Conservation (phyloP, 148 eudicot species). For the Vaccinium corymbosum region DNA sequence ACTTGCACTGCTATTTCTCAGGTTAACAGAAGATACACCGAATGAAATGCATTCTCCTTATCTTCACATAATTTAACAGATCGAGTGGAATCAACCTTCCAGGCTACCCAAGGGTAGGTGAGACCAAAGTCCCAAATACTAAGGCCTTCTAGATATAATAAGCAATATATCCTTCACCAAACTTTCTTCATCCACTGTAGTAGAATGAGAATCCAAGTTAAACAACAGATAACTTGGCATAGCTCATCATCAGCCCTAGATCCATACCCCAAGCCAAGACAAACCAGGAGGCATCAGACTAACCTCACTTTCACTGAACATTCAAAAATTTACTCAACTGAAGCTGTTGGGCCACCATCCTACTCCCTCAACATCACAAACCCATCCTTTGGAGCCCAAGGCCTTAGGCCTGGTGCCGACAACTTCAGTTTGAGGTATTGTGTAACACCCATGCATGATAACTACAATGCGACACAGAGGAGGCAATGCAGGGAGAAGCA, state of each 20-base stretch:
- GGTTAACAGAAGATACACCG: background rate
- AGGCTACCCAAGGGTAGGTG: background rate
- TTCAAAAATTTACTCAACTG: background rate
- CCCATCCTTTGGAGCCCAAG: background rate
- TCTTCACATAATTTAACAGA: background rate
- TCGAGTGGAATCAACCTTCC: background rate
- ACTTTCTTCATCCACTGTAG: background rate
- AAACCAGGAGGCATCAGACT: background rate
- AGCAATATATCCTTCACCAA: background rate
- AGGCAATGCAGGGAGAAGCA: background rate
- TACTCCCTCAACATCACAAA: background rate
- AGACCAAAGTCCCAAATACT: background rate
- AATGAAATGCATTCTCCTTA: background rate
- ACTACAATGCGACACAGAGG: background rate
- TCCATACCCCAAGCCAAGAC: background rate
- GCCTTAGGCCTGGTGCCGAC: background rate
- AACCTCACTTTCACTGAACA: background rate
- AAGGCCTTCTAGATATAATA: background rate
- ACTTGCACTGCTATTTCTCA: background rate
- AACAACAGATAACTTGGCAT: background rate
- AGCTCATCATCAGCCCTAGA: background rate
- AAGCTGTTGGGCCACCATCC: background rate
- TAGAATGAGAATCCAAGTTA: conserved; percentile 4
- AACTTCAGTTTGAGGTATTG: background rate
- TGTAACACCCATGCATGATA: background rate